phyloP scores from a whole-genome alignment of 1,284 basidiomycete species.

The Bjerkandera adusta region DNA sequence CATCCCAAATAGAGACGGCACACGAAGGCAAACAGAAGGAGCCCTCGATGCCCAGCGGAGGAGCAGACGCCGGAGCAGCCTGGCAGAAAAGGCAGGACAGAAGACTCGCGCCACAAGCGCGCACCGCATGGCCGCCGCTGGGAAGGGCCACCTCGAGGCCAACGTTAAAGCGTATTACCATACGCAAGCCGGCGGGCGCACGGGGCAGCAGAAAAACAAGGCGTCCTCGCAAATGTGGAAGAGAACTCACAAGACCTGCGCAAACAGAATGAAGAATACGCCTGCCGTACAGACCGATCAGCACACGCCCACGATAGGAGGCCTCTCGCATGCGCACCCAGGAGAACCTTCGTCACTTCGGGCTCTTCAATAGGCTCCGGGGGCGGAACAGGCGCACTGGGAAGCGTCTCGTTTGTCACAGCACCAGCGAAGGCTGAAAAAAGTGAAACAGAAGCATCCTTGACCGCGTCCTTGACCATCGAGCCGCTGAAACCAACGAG shows the following conservation, averaged over 20 bases:
- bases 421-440: constrained; percentile 11
- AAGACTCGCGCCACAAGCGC: background rate
- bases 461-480: constrained; percentile 72
- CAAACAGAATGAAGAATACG: constrained; percentile 90
- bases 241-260: constrained; percentile 88
- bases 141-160: constrained; percentile 1
- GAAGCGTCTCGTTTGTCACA: background rate
- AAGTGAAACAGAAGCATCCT: constrained; percentile 35
- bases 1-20: background rate
- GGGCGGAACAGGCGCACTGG: constrained; percentile 20
- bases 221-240: background rate
- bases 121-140: too few relatives aligned
- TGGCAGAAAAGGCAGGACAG: constrained; percentile 1
- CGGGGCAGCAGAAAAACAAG: constrained; percentile 12
- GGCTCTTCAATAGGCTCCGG: constrained; percentile 49
- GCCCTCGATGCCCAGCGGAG: background rate
- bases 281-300: constrained; percentile 40
- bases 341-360: constrained; percentile 61
- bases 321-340: constrained; percentile 44
- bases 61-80: background rate
- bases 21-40: background rate
- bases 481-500: constrained; percentile 93
- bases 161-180: background rate
- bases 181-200: background rate
- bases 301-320: constrained; percentile 2